Base-by-base conservation (phyloP, 1,284 basidiomycete species). In the Cutaneotrichosporon dermatis region DNA sequence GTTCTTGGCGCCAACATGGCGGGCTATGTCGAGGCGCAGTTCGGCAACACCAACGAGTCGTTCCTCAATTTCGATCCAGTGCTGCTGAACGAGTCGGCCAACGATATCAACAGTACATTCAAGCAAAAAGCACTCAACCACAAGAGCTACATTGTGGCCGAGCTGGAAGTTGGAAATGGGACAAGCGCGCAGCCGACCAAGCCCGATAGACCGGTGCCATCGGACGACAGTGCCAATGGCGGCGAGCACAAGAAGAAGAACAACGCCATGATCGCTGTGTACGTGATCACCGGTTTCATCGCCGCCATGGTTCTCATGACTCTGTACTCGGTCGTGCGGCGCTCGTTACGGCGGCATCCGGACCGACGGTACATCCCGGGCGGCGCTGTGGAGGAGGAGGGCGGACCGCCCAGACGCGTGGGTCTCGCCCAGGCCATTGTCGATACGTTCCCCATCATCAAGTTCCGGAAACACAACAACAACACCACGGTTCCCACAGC, bases 401-500 rank as follows among this genome's bases (percentile, higher is more conserved):
- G 33, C 16, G 66, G 65, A 15, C 76, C 80, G 48, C 63, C 70
- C 1, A 88, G 6, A 86, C 90, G 0, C 81, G 84, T 44, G 90
- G 92, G 64, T 2, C 82, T 96, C 52, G 88, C 89, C 0, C 86
- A 89, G 39, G 92, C 93, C 34, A 92, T 96, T 58, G 81, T 96
- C 56, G 92, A 96, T 69, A 95, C 92, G 1, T 96, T 96, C 80
- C 92, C 92, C 1, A 80, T 95, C 59, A 87, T 94, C 76, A 91
- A 92, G 76, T 96, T 93, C 72, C 25, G 25, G 25, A 25, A 25
- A 25, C 25, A 25, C 25, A 85, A 85, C 49, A 64, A 64, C 44
- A 25, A 54, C 2, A 39, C 49, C 8, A 43, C 36, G 35, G 45
- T 48, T 6, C 35, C 13, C 33, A 52, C 12, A 9, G 35, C 11